Conservation (phyloP, 2,329 filamentous ascomycete species). For the Trichoderma atroviride region DNA sequence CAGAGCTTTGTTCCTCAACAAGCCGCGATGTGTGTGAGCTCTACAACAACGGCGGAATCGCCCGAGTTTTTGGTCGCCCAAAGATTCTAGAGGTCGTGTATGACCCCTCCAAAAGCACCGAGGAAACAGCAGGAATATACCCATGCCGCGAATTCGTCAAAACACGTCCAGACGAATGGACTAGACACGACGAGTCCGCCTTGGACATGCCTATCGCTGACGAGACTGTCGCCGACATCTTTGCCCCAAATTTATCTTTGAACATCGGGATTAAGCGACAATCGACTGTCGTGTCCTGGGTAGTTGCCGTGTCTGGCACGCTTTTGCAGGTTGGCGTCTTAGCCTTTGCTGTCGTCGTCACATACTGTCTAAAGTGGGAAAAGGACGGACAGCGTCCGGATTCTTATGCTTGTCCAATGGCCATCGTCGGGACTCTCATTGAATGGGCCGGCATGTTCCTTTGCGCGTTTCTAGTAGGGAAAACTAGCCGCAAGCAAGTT, state of each 20-base stretch:
- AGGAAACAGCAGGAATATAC: background rate
- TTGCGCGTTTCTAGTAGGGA: background rate
- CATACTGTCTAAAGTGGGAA: background rate
- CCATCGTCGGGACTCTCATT: background rate
- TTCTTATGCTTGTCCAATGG: background rate
- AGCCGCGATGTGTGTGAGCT: conserved; percentile 7
- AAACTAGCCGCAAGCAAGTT: background rate
- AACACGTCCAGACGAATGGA: background rate
- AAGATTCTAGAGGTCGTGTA: conserved; percentile 6
- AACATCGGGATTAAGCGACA: background rate
- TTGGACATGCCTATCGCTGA: background rate
- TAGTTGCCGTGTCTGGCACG: background rate
- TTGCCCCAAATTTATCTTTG: background rate
- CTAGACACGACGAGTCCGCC: too few relatives aligned
- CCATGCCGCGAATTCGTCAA: background rate
- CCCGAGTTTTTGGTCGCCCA: background rate
- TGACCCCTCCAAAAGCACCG: background rate
- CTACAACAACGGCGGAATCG: conserved; percentile 2
- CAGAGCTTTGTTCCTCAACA: conserved; percentile 13
- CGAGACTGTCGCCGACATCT: background rate
- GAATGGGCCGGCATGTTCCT: background rate
- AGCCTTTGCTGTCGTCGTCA: background rate
- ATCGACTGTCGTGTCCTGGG: background rate
- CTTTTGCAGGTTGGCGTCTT: background rate
- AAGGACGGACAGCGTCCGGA: background rate